These are phyloP conservation scores for Yarrowia yakushimensis DNA, from an alignment of 805 yeast species.

Conservation along the genomic window DNA sequence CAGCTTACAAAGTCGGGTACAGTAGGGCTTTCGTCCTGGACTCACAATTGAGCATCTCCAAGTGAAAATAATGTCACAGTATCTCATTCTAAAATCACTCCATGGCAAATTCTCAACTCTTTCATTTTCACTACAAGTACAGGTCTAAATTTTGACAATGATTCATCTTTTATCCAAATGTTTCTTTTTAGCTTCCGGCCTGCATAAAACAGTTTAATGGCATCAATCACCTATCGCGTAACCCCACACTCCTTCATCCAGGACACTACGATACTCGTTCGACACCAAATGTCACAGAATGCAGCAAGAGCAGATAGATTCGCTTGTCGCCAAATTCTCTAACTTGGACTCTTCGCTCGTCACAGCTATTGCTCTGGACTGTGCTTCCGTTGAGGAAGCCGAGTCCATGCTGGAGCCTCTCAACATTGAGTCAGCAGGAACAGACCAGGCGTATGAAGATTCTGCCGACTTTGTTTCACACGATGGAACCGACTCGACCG, in stretches of 20 bases:
- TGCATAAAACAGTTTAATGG: neutral
- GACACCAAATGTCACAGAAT: neutral
- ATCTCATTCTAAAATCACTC: no score
- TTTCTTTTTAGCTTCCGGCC: neutral
- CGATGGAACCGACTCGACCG: conserved; percentile 10
- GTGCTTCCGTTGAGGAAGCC: conserved; percentile 1
- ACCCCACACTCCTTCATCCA: neutral
- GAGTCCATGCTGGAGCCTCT: neutral
- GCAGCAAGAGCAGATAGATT: neutral
- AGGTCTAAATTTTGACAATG: no score
- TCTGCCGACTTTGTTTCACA: neutral
- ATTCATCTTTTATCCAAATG: no score
- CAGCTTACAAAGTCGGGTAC: no score
- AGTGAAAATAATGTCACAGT: no score
- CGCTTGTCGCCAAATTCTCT: conserved; percentile 1
- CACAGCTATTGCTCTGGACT: conserved; percentile 22
- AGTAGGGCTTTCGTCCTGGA: no score
- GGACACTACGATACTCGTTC: neutral
- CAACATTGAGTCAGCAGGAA: neutral
- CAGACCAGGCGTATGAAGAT: neutral
- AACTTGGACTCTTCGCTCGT: conserved; percentile 19
- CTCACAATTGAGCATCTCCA: no score
- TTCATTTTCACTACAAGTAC: no score
- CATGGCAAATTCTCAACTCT: no score
- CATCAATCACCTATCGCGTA: neutral